Percentiles rank a stretch among this genome's conserved stretches.
phyloP scores from a whole-genome alignment of 176 grass and related monocot species.

The Hyparrhenia diplandra region DNA sequence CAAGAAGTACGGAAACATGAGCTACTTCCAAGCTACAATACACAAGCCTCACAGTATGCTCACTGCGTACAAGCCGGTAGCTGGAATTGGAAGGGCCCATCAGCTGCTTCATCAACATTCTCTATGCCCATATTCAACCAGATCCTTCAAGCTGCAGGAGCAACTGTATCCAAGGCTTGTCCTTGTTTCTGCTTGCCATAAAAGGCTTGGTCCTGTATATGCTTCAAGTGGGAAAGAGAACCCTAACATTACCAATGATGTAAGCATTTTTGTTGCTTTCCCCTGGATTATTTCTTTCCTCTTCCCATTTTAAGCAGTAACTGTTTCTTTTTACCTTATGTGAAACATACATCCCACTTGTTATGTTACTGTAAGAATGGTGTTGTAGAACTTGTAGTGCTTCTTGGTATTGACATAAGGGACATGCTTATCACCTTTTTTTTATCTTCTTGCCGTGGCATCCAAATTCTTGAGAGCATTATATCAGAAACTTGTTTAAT shows the following conservation, averaged over 20 bases:
- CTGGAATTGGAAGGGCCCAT: constrained; percentile 22
- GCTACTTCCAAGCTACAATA: constrained; percentile 52
- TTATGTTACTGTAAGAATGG: background rate
- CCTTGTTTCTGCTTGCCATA: constrained; percentile 31
- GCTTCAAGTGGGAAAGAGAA: constrained; percentile 33
- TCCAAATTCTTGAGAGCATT: background rate
- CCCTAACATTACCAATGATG: constrained; percentile 36
- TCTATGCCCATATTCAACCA: background rate
- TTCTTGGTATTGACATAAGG: background rate
- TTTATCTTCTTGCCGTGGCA: background rate
- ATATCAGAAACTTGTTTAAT: background rate
- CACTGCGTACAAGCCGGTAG: constrained; percentile 19
- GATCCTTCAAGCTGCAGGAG: constrained; percentile 23
- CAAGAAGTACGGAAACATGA: constrained; percentile 39
- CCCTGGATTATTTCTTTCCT: background rate
- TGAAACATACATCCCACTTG: background rate
- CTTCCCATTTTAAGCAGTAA: background rate
- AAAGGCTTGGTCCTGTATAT: constrained; percentile 43
- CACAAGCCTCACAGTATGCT: constrained; percentile 35
- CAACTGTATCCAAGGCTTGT: constrained; percentile 32
- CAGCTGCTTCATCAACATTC: constrained; percentile 19
- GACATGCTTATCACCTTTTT: background rate
- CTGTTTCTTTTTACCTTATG: background rate
- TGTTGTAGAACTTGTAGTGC: background rate
- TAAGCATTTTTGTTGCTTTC: constrained; percentile 19